These are phyloP conservation scores for Neurospora sp. DNA, from an alignment of 495 filamentous ascomycete species.

Conservation along the genomic window DNA sequence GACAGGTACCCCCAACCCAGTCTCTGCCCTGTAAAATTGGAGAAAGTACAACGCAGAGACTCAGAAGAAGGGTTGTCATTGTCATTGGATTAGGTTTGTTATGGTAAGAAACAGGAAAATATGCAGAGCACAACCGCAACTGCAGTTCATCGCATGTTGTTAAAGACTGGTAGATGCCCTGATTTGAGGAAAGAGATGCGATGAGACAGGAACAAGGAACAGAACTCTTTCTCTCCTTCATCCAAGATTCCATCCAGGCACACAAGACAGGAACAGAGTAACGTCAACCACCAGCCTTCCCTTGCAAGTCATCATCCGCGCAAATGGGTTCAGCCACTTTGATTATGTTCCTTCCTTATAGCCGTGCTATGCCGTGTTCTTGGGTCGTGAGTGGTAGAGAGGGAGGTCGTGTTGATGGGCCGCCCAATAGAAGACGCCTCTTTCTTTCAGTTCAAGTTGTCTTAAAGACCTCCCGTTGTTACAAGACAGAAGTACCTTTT, in stretches of 20 bases:
- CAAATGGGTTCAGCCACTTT: background rate
- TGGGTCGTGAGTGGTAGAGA: background rate
- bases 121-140: background rate
- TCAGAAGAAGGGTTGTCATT: background rate
- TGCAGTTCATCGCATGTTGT: background rate
- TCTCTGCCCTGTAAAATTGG: background rate
- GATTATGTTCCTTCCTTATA: background rate
- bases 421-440: background rate
- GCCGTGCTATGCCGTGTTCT: background rate
- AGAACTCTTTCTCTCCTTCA: background rate
- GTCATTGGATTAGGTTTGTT: background rate
- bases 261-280: background rate
- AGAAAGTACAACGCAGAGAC: background rate
- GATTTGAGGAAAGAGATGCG: background rate
- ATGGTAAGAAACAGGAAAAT: background rate
- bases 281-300: background rate
- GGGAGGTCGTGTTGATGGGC: background rate
- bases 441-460: background rate
- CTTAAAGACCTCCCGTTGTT: background rate
- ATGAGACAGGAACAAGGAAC: background rate
- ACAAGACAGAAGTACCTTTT: background rate
- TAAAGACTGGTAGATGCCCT: background rate
- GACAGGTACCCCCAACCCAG: background rate
- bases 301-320: background rate
- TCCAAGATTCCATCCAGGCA: background rate